Conservation (phyloP, 2,329 filamentous ascomycete species). For the Neofusicoccum kwambonambiense region DNA sequence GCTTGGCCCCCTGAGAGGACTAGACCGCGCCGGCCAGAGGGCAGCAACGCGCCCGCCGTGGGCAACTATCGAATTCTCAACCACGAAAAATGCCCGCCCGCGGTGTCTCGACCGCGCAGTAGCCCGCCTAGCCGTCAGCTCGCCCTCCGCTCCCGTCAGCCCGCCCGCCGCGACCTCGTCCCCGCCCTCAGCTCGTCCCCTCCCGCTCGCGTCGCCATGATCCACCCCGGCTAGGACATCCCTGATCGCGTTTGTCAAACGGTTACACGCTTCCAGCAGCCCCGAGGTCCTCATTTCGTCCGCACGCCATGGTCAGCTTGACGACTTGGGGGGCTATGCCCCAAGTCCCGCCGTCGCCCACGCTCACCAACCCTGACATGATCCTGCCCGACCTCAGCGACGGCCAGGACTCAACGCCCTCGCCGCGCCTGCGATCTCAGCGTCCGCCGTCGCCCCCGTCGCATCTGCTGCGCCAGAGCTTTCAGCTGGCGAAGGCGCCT, state of each 20-base stretch:
- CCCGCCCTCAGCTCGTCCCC: background rate
- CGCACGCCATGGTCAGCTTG: conserved; percentile 10
- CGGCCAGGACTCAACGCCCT: conserved; percentile 38
- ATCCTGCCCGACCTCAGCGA: conserved; percentile 66
- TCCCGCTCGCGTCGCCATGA: conserved; percentile 8
- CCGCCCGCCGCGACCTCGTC: background rate
- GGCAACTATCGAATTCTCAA: conserved; percentile 12
- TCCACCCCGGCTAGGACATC: conserved; percentile 16
- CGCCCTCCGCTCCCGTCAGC: background rate
- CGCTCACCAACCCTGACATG: conserved; percentile 91
- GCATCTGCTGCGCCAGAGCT: conserved; percentile 30
- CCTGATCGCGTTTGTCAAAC: conserved; percentile 14
- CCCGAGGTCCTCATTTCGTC: background rate
- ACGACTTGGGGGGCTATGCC: conserved; percentile 17
- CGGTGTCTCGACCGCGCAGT: background rate
- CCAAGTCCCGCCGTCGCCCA: conserved; percentile 65
- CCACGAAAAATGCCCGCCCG: conserved; percentile 13
- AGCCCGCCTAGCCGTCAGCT: background rate
- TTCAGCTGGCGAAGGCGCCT: conserved; percentile 28
- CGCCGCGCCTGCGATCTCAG: conserved; percentile 52
- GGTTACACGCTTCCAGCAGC: conserved; percentile 10
- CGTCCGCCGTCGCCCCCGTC: conserved; percentile 44
- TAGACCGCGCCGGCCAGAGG: background rate
- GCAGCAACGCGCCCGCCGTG: background rate
- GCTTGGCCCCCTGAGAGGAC: conserved; percentile 10